Base-by-base conservation (phyloP, 2,329 filamentous ascomycete species). In the Simplicillium aogashimaense region DNA sequence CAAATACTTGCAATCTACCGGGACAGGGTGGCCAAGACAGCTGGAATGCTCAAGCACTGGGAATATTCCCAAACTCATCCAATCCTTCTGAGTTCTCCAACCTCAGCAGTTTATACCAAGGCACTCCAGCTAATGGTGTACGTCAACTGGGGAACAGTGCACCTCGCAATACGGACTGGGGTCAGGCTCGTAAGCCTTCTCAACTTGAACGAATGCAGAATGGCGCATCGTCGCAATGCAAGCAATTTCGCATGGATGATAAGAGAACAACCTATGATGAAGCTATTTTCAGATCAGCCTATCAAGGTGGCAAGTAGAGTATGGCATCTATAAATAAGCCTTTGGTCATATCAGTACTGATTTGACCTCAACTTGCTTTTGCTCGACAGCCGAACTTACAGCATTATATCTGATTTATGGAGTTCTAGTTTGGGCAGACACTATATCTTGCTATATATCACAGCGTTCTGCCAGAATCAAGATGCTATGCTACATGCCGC, bases 31-130 rank as follows among this genome's bases (percentile, higher is more conserved):
- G 20, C 20, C 20, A 25, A 9, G 20, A 5, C 9, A 25, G 9
- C 9, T 25, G 20, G 20, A 25, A 25, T 9, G 9, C 20, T 25
- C 6, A 9, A 9, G 20, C 20, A 25, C 9, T 25, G 20, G 20
- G 20, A 25, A 25, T 25, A 5, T 25, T 25, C 20, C 20, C 20
- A 6, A 25, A 25, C 20, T 25, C 20, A 25, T 25, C 20, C 20
- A 25, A 25, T 25, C 20, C 5, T 25, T 57, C 54, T 12, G 50
- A 46, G 7, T 75, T 75, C 45, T 69, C 71, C 12, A 60, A 72
- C 41, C 56, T 61, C 2, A 75, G 70, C 51, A 74, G 69, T 45
- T 47, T 76, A 16, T 72, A 70, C 42, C 64, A 62, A 32, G 66
- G 70, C 29, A 71, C 69, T 5, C 69, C 69, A 1, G 47, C 46